These are phyloP conservation scores for Camillea tinctor DNA, from an alignment of 2,329 filamentous ascomycete genomes.

Conservation along the genomic window DNA sequence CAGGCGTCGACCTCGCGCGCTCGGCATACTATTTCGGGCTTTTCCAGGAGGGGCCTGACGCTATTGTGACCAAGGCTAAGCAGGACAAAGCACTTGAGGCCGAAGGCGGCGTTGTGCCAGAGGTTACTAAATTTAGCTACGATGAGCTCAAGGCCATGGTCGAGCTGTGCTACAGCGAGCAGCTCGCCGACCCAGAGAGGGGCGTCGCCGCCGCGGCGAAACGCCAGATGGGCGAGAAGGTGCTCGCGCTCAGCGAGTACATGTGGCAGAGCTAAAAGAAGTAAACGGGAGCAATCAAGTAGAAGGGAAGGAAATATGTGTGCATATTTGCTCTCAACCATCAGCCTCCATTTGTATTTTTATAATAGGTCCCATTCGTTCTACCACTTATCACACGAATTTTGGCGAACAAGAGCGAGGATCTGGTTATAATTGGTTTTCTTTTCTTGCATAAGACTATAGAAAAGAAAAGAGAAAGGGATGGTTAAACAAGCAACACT, in stretches of 20 bases:
- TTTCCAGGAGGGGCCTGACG: slow-evolving; percentile 64
- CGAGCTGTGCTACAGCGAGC: slow-evolving; percentile 68
- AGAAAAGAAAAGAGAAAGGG: too few species aligned
- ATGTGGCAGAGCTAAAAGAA: slow-evolving; percentile 60
- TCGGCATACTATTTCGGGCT: slow-evolving; percentile 68
- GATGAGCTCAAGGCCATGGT: slow-evolving; percentile 66
- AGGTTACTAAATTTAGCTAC: slow-evolving; percentile 55
- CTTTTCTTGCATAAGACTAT: too few species aligned
- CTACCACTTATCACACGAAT: too few species aligned
- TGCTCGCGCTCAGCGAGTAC: slow-evolving; percentile 68
- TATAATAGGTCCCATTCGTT: too few species aligned
- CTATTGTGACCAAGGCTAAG: slow-evolving; percentile 62
- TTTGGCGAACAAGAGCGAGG: too few species aligned
- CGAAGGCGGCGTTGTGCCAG: slow-evolving; percentile 33
- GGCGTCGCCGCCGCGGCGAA: slow-evolving; percentile 66
- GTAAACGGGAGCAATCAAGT: background rate
- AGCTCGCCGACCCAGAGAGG: slow-evolving; percentile 63
- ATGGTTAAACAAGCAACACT: too few species aligned
- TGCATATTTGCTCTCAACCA: too few species aligned
- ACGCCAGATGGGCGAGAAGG: slow-evolving; percentile 68
- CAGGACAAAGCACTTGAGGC: slow-evolving; percentile 37
- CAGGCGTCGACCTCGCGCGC: slow-evolving; percentile 61
- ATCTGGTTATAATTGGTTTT: too few species aligned
- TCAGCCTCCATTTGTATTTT: too few species aligned
- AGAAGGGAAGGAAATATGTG: too few species aligned